Evolutionary conservation across 2,329 filamentous ascomycete genomes (phyloP), one percentile per base, ranked within the genome.

Genomic region (Talaromyces albobiverticillius): DNA sequence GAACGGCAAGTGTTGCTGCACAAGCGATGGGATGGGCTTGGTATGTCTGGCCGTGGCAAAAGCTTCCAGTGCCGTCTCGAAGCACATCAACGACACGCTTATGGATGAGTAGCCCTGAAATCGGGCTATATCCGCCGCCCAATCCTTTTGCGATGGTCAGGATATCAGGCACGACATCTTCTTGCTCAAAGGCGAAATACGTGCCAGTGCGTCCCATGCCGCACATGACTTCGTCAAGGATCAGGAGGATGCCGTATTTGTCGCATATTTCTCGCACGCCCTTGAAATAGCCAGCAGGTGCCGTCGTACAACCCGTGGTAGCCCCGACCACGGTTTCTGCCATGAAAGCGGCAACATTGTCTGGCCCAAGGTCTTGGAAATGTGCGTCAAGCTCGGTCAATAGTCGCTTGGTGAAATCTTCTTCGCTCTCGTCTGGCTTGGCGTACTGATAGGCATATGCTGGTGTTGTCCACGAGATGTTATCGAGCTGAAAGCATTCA

Each of bases 201-300:
- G 78, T 79, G 1, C 82, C 82, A 81, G 81, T 6, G 84, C 71
- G 2, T 80, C 76, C 5, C 90, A 0, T 93, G 2, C 83, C 82
- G 59, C 76, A 80, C 86, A 91, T 89, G 40, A 90, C 79, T 65
- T 93, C 89, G 63, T 94, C 90, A 0, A 93, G 72, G 25, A 91
- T 84, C 8, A 92, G 73, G 0, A 92, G 77, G 0, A 84, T 81
- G 0, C 84, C 87, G 62, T 91, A 77, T 54, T 80, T 81, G 51
- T 85, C 79, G 67, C 88, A 92, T 0, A 92, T 74, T 3, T 74
- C 73, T 57, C 79, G 78, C 64, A 91, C 81, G 0, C 83, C 86
- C 51, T 76, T 70, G 40, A 90, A 81, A 60, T 92, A 92, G 0
- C 87, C 87, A 0, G 74, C 71, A 1, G 84, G 76, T 0, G 85